Conservation (phyloP, 805 yeast genomes). For the Candida andamanensis region DNA sequence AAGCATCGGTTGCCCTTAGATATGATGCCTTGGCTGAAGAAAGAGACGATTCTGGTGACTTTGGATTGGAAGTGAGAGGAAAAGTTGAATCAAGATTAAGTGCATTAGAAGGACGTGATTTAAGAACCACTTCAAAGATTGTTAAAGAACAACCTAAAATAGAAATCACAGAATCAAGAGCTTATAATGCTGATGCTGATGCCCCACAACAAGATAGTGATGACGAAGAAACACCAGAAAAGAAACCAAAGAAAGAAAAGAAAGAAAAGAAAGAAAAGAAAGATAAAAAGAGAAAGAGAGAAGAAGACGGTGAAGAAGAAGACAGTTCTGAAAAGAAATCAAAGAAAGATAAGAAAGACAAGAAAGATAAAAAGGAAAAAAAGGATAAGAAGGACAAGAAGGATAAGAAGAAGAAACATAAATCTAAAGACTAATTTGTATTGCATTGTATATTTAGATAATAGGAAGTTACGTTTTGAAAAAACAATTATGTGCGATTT, state of each 20-base stretch:
- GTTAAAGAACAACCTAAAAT: constrained; percentile 81
- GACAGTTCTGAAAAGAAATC: constrained; percentile 23
- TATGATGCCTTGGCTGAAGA: constrained; percentile 97
- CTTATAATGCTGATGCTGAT: constrained; percentile 95
- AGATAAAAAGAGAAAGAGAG: constrained; percentile 23
- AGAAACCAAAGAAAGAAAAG: constrained; percentile 19
- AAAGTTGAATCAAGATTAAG: constrained; percentile 93
- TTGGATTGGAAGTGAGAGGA: constrained; percentile 86
- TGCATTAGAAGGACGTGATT: constrained; percentile 93
- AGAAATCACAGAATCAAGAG: constrained; percentile 76
- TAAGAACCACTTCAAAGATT: constrained; percentile 82
- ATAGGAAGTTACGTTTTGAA: not conserved
- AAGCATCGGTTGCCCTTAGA: constrained; percentile 95
- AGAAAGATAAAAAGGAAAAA: constrained; percentile 25
- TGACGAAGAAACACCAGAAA: constrained; percentile 18
- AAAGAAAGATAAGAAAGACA: constrained; percentile 24
- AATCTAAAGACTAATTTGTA: constrained; percentile 1
- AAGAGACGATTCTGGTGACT: constrained; percentile 90
- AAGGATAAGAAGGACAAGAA: constrained; percentile 24
- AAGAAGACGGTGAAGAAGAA: constrained; percentile 23
- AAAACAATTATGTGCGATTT: not conserved
- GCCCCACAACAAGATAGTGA: constrained; percentile 38
- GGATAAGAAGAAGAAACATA: constrained; percentile 21
- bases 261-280: constrained; percentile 18
- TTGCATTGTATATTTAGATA: not conserved